phyloP scores from a whole-genome alignment of 2,329 filamentous ascomycete genomes.

The Lachnellula subtilissima region DNA sequence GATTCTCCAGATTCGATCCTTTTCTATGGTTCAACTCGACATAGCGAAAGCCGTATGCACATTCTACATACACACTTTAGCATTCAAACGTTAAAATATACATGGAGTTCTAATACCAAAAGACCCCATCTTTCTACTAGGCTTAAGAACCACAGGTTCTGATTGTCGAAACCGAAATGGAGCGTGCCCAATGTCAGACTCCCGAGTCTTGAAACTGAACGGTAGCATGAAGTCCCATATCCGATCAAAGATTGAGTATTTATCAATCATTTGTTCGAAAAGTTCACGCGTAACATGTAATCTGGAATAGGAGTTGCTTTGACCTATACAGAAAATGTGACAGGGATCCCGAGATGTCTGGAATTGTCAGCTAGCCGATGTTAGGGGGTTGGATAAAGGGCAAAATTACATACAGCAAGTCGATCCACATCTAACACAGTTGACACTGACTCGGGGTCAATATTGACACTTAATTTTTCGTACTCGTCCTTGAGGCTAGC shows the following conservation, averaged over 20 bases:
- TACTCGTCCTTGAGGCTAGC: background rate
- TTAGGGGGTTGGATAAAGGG: background rate
- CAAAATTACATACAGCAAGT: background rate
- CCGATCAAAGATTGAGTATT: constrained; percentile 7
- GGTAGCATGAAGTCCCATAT: constrained; percentile 17
- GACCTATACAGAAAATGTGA: constrained; percentile 13
- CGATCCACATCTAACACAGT: background rate
- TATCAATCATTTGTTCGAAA: constrained; percentile 3
- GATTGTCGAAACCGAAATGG: constrained; percentile 10
- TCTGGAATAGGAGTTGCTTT: constrained; percentile 12
- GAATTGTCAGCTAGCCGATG: background rate
- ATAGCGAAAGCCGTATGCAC: constrained; percentile 15
- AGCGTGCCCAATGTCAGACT: constrained; percentile 10
- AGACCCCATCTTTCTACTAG: background rate
- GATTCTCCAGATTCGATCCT: background rate
- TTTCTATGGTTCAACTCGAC: constrained; percentile 9
- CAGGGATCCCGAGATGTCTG: constrained; percentile 5
- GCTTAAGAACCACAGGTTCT: background rate
- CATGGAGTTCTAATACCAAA: constrained; percentile 8
- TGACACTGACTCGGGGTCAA: background rate
- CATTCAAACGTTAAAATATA: background rate
- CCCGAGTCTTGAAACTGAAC: constrained; percentile 15
- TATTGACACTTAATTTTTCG: background rate
- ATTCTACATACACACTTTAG: constrained; percentile 9
- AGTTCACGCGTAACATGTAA: constrained; percentile 9